Base-by-base conservation (phyloP, 768 basidiomycete genomes). In the Polyporus arcularius region DNA sequence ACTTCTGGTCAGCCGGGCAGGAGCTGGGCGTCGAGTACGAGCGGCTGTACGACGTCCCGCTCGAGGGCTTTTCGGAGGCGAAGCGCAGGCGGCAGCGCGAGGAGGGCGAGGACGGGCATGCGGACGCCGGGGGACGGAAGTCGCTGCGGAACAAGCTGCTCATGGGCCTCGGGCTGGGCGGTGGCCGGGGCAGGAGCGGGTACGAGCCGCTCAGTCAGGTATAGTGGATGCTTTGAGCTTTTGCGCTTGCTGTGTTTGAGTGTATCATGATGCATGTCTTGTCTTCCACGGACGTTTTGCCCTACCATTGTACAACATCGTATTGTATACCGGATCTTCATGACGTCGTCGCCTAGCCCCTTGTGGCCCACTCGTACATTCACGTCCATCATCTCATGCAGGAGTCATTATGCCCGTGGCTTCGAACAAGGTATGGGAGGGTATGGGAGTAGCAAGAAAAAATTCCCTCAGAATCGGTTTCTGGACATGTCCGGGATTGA, bases 11-110 rank as follows among this genome's bases (percentile, higher is more conserved):
- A 51, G 83, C 83, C 57, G 93, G 95, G 26, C 80, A 80, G 61
- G 91, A 93, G 73, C 76, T 96, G 28, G 93, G 92, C 2, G 91
- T 99, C 48, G 89, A 96, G 72, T 99, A 97, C 75, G 91, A 92
- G 55, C 79, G 80, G 65, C 72, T 97, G 72, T 96, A 96, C 75
- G 93, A 95, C 74, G 85, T 98, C 28, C 95, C 96, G 4, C 63
- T 78, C 3, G 94, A 95, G 70, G 95, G 94, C 12, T 94, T 94
- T 71, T 73, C 75, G 54, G 90, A 91, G 73, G 90, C 87, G 65
- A 87, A 88, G 77, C 76, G 72, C 71, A 77, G 80, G 71, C 79
- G 80, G 67, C 79, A 82, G 70, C 75, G 74, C 48, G 75, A 78
- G 70, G 88, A 89, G 68, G 86, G 84, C 47, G 84, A 85, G 35